Evolutionary conservation across 805 yeast species (phyloP).

Genomic region (Saturnispora ahearnii): DNA sequence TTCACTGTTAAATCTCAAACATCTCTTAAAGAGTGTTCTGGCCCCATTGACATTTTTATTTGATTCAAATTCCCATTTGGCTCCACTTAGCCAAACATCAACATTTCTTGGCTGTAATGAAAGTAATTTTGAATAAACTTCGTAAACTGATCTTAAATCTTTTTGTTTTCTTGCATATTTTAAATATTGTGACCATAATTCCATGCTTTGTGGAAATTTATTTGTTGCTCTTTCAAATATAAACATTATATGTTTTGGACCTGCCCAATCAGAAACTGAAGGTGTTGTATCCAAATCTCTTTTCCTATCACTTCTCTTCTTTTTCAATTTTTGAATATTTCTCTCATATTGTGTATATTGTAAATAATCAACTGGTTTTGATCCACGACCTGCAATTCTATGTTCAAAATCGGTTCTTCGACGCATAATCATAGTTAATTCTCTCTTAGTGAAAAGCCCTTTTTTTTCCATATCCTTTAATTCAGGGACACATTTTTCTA

Average conservation of each 20-base stretch:
- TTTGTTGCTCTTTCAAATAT: conserved; percentile 76
- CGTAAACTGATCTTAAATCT: conserved; percentile 63
- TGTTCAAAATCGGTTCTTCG: conserved; percentile 95
- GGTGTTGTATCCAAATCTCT: conserved; percentile 49
- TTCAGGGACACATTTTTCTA: conserved; percentile 78
- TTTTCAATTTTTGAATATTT: conserved; percentile 68
- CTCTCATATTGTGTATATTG: conserved; percentile 73
- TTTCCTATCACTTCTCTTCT: conserved; percentile 59
- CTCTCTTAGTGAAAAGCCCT: conserved; percentile 74
- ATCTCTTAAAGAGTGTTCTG: conserved; percentile 76
- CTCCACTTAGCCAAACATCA: conserved; percentile 90
- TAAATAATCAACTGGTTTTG: conserved; percentile 66
- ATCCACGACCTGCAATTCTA: conserved; percentile 74
- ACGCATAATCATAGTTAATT: conserved; percentile 78
- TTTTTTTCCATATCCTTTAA: conserved; percentile 77
- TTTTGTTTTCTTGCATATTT: conserved; percentile 57
- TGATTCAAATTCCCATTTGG: conserved; percentile 83
- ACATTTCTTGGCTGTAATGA: conserved; percentile 87
- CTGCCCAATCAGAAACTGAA: conserved; percentile 80
- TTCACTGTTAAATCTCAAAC: conserved; percentile 74
- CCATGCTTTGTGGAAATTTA: conserved; percentile 68
- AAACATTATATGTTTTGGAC: conserved; percentile 68
- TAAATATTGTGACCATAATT: conserved; percentile 72
- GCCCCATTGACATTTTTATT: conserved; percentile 87
- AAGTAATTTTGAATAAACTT: conserved; percentile 66